A percentile compares a stretch with the other conserved stretches of the same genome.
Conservation (phyloP, 2,329 filamentous ascomycete genomes). For the Ophiocordyceps australis region DNA sequence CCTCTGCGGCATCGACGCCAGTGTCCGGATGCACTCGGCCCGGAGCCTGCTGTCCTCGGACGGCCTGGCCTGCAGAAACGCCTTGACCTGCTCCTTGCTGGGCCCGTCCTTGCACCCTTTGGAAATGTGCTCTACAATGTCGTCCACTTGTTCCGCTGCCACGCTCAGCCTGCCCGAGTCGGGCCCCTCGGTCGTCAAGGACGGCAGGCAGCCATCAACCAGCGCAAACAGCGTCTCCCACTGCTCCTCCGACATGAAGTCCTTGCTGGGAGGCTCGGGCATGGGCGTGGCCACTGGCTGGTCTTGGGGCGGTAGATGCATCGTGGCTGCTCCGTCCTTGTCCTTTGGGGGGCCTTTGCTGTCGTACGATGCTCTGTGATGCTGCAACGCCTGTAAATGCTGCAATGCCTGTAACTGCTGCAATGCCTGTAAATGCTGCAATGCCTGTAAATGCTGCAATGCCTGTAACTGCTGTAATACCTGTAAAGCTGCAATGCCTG, state of each 20-base stretch:
- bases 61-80: constrained; percentile 33
- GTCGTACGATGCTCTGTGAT: no score
- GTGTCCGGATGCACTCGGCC: constrained; percentile 23
- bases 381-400: no score
- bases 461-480: no score
- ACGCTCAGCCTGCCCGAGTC: constrained; percentile 20
- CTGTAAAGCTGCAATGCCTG: no score
- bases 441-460: no score
- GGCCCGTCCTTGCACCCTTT: no score
- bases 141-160: constrained; percentile 28
- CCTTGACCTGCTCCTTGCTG: constrained; percentile 23
- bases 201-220: constrained; percentile 41
- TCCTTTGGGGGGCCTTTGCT: no score
- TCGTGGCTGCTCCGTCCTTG: no score
- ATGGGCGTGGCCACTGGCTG: constrained; percentile 5
- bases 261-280: constrained; percentile 9
- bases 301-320: background rate
- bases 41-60: constrained; percentile 33
- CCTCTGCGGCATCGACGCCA: constrained; percentile 17
- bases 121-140: no score
- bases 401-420: no score
- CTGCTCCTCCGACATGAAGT: constrained; percentile 26
- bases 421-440: no score
- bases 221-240: constrained; percentile 36
- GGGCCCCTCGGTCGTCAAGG: constrained; percentile 24